Conservation (phyloP, 2,329 filamentous ascomycete genomes). For the Colletotrichum siamense region DNA sequence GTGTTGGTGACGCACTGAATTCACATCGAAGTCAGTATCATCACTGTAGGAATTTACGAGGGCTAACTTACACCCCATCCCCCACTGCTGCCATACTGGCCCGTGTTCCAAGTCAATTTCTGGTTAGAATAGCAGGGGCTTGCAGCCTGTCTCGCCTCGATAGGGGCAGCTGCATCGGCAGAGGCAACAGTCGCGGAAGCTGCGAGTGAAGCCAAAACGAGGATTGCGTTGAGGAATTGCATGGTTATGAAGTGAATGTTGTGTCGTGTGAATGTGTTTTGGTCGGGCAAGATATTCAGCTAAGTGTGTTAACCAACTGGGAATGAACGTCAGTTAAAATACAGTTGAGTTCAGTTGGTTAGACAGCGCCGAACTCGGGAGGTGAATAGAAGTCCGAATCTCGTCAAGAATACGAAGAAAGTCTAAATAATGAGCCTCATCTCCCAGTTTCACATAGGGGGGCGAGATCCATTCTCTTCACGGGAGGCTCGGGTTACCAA, state of each 20-base stretch:
- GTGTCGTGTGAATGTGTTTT: not conserved
- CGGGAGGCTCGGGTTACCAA: not conserved
- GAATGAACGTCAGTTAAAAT: rapidly evolving
- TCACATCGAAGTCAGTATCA: not conserved
- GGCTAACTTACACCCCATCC: not conserved
- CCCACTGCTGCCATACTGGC: not conserved
- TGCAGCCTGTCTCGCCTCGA: not conserved
- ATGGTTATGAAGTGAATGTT: not conserved
- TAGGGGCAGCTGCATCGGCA: not conserved
- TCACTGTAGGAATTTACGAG: too few relatives aligned
- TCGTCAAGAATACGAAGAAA: not conserved
- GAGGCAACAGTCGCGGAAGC: not conserved
- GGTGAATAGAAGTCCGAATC: not conserved
- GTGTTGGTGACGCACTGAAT: not conserved
- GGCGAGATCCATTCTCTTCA: not conserved
- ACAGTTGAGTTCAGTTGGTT: not conserved
- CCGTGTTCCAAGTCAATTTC: not conserved
- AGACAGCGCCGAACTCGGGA: not conserved
- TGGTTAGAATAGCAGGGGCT: not conserved
- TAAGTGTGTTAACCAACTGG: rapidly evolving
- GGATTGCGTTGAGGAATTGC: not conserved
- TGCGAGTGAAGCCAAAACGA: not conserved
- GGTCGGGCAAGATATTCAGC: rapidly evolving
- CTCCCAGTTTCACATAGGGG: not conserved
- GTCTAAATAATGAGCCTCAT: not conserved